A percentile compares a stretch with the other conserved stretches of the same genome.
Evolutionary conservation across 1,139 yeast species (phyloP).

Genomic region (Torulaspora globosa): DNA sequence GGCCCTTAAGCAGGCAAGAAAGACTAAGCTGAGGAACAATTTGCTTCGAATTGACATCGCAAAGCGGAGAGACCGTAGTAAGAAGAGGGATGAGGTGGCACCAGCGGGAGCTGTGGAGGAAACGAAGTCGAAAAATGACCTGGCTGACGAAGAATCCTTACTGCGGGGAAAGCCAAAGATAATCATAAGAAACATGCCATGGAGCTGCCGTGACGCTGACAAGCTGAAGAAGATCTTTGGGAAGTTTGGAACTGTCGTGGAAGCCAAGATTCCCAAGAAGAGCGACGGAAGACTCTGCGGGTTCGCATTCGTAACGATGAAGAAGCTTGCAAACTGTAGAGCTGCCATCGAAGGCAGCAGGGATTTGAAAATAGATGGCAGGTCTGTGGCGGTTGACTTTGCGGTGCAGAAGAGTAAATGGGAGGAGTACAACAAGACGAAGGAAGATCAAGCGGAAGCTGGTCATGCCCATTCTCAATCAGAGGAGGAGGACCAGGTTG

Average conservation of each 20-base stretch:
- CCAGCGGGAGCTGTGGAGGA: slow-evolving; percentile 24
- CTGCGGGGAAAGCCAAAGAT: slow-evolving; percentile 76
- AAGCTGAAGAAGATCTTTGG: slow-evolving; percentile 65
- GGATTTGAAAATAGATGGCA: slow-evolving; percentile 79
- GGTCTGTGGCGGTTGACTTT: slow-evolving; percentile 91
- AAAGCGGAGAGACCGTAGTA: slow-evolving; percentile 74
- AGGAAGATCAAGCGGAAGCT: slow-evolving; percentile 36
- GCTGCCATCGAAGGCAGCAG: slow-evolving; percentile 69
- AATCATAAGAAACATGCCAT: slow-evolving; percentile 87
- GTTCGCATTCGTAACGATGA: slow-evolving; percentile 92
- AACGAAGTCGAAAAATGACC: slow-evolving; percentile 23
- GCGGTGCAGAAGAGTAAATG: slow-evolving; percentile 86
- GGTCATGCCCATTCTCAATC: slow-evolving; percentile 33
- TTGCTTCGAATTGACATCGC: slow-evolving; percentile 80
- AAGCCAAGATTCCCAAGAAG: slow-evolving; percentile 85
- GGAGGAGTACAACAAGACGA: slow-evolving; percentile 49
- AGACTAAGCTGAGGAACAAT: slow-evolving; percentile 60
- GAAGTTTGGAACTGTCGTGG: slow-evolving; percentile 81
- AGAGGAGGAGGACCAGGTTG: slow-evolving; percentile 40
- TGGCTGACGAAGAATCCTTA: slow-evolving; percentile 39
- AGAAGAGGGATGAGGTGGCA: slow-evolving; percentile 20
- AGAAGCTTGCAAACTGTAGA: slow-evolving; percentile 71
- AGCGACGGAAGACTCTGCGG: slow-evolving; percentile 89
- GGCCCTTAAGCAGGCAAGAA: slow-evolving; percentile 69
- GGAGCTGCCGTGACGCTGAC: slow-evolving; percentile 84